These are phyloP conservation scores for Rugosomyces carneus DNA, from an alignment of 1,284 basidiomycete species.

Conservation along the genomic window DNA sequence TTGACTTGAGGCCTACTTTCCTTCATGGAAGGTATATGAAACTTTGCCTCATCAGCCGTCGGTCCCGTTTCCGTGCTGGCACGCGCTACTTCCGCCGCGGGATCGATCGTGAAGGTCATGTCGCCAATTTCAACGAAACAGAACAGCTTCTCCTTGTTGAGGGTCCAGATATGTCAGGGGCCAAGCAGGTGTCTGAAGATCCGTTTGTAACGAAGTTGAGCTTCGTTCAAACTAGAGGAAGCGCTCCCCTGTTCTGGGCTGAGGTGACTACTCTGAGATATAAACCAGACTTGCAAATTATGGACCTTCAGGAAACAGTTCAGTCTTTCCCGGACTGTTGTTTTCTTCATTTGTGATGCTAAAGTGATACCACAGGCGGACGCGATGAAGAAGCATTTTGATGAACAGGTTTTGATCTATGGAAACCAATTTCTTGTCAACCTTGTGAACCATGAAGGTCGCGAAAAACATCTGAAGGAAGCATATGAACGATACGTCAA, in stretches of 20 bases:
- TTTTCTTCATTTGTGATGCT: constrained; percentile 3
- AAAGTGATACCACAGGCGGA: constrained; percentile 44
- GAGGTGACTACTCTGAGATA: constrained; percentile 96
- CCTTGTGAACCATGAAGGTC: constrained; percentile 92
- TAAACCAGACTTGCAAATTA: constrained; percentile 95
- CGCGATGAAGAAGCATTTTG: constrained; percentile 72
- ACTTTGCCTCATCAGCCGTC: constrained; percentile 86
- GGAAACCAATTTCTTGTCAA: constrained; percentile 84
- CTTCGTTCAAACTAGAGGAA: constrained; percentile 92
- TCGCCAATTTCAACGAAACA: constrained; percentile 93
- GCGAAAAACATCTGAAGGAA: constrained; percentile 95
- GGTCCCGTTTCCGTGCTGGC: constrained; percentile 90
- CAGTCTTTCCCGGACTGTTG: constrained; percentile 34
- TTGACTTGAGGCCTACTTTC: constrained; percentile 77
- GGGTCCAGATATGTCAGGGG: constrained; percentile 39
- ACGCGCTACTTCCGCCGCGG: constrained; percentile 97
- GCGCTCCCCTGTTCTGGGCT: constrained; percentile 94
- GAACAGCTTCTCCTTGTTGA: constrained; percentile 88
- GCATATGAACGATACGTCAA: constrained; percentile 81
- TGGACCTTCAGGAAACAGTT: constrained; percentile 79
- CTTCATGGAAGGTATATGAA: constrained; percentile 81
- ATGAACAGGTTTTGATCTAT: constrained; percentile 72
- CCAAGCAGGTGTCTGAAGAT: constrained; percentile 35
- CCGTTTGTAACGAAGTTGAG: constrained; percentile 63
- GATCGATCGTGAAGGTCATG: constrained; percentile 77